Evolutionary conservation across 805 yeast species (phyloP), one percentile per base, ranked within the genome.

Genomic region (Kuraishia molischiana): DNA sequence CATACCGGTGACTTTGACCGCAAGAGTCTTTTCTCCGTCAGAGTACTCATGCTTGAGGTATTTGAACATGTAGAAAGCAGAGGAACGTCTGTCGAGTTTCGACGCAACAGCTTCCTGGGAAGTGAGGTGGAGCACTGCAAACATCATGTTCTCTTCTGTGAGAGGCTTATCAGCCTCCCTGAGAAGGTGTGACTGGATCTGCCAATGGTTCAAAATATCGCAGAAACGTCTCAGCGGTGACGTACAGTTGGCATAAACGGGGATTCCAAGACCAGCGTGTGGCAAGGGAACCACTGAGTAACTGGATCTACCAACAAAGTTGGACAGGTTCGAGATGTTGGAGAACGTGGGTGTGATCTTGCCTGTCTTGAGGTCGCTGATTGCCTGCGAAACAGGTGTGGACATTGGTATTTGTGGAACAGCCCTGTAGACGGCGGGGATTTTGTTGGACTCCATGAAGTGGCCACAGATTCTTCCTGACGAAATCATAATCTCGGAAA

Each of bases 151-250:
- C 2, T 47, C 46, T 28, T 55, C 45, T 1, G 49, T 39, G 44
- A 68, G 70, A n/a, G 48, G 29, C 2, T 55, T 46, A 41, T 36
- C 42, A 34, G 2, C 48, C 24, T 46, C 53, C 13, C 44, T 44
- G 3, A 43, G 44, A 13, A 79, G 39, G 38, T 50, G 54, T 1
- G 74, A 52, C 39, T 76, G 79, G 1, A 85, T 44, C 48, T 83
- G 90, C 74, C 89, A 73, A 50, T 89, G 97, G 49, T 80, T 79
- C 6, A 87, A 54, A 42, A 87, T 57, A 54, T 90, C 97, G 5
- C 82, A 78, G 46, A 73, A 82, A 45, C 97, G 65, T 53, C 97
- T 67, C 44, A 92, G 62, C 2, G 98, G 97, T 0, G 97, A 87
- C 0, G 97, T 89, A 6, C 84, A 79, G 15, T 85, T 82, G 4